These are phyloP conservation scores for Scheffersomyces quercinus DNA, from an alignment of 1,139 yeast species.

Conservation along the genomic window DNA sequence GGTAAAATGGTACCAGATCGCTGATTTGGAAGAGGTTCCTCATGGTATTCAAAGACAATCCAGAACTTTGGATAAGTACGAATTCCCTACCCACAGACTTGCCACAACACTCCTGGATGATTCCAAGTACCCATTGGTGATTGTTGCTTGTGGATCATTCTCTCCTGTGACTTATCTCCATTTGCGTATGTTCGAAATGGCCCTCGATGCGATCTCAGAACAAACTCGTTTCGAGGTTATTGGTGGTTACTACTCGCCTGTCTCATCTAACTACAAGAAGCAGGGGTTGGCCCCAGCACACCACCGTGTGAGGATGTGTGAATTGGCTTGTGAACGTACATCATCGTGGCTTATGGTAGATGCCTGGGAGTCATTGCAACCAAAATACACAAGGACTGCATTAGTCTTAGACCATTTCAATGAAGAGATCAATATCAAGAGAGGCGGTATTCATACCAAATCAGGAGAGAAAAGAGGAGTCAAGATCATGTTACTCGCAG, in stretches of 20 bases:
- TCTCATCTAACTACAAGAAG: conserved; percentile 88
- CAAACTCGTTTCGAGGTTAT: conserved; percentile 91
- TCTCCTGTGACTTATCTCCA: conserved; percentile 95
- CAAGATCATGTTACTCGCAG: conserved; percentile 93
- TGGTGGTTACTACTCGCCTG: conserved; percentile 98
- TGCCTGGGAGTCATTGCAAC: conserved; percentile 97
- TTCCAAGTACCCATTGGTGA: conserved; percentile 81
- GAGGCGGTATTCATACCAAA: conserved; percentile 82
- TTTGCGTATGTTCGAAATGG: conserved; percentile 97
- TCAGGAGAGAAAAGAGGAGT: conserved; percentile 81
- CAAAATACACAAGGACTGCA: conserved; percentile 90
- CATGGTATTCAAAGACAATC: conserved; percentile 92
- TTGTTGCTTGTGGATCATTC: conserved; percentile 97
- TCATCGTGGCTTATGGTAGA: conserved; percentile 98
- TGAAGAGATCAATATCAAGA: conserved; percentile 85
- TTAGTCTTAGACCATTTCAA: conserved; percentile 94
- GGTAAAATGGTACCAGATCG: conserved; percentile 70
- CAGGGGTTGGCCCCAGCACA: conserved; percentile 87
- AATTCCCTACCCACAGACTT: conserved; percentile 84
- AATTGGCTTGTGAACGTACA: conserved; percentile 95
- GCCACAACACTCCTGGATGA: conserved; percentile 72
- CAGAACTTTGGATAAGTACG: conserved; percentile 60
- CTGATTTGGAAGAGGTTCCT: conserved; percentile 95
- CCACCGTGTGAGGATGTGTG: conserved; percentile 97
- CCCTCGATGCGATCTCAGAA: conserved; percentile 89